A percentile compares a stretch with the other conserved stretches of the same genome.
These are phyloP conservation scores for Citrullus colocynthis DNA, from an alignment of 306 rosid species.

Conservation along the genomic window DNA sequence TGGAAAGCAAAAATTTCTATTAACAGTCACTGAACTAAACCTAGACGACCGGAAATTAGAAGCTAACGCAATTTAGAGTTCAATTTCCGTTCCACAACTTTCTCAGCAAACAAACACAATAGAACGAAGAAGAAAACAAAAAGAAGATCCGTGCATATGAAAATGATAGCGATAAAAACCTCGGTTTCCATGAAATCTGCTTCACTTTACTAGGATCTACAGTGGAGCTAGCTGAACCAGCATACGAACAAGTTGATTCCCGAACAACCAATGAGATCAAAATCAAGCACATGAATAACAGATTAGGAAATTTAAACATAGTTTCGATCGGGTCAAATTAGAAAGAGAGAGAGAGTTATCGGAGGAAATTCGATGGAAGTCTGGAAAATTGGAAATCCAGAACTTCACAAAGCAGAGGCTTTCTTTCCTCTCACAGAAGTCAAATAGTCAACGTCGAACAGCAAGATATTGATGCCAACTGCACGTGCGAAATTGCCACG, in stretches of 20 bases:
- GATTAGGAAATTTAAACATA: constrained; percentile 27
- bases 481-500: background rate
- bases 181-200: constrained; percentile 86
- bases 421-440: background rate
- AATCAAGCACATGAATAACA: constrained; percentile 16
- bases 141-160: background rate
- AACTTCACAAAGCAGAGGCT: background rate
- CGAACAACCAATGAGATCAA: constrained; percentile 22
- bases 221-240: constrained; percentile 64
- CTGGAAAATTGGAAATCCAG: background rate
- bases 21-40: background rate
- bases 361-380: background rate
- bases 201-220: constrained; percentile 80
- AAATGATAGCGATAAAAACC: constrained; percentile 26
- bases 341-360: constrained; percentile 2
- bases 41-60: background rate
- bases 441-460: background rate
- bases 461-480: background rate
- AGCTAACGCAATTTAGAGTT: background rate
- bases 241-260: constrained; percentile 35
- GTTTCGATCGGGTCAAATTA: background rate
- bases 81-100: background rate
- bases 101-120: constrained; percentile 2
- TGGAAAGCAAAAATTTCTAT: background rate
- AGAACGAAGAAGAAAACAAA: background rate